phyloP scores from a whole-genome alignment of 2,329 filamentous ascomycete genomes.

The Cylindrodendrum hubeiense region DNA sequence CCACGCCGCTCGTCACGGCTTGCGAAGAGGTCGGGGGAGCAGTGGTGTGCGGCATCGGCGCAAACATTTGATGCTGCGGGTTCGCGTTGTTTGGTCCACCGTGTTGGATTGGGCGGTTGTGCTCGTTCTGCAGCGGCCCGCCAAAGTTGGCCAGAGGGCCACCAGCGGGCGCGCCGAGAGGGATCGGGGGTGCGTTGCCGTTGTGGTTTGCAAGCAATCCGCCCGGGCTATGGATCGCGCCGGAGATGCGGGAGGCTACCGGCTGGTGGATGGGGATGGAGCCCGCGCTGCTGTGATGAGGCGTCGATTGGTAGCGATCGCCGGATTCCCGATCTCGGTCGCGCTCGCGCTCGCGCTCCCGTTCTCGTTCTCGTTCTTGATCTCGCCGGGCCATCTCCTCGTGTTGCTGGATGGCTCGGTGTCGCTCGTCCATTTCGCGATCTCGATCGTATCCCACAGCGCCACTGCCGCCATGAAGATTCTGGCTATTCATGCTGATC shows the following conservation, averaged over 20 bases:
- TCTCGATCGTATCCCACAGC: conserved; percentile 61
- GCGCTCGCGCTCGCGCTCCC: conserved; percentile 70
- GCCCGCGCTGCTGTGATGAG: conserved; percentile 86
- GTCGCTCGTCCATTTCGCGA: conserved; percentile 62
- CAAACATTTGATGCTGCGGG: conserved; percentile 69
- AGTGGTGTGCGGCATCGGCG: conserved; percentile 64
- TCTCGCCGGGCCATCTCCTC: conserved; percentile 61
- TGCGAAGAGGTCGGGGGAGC: conserved; percentile 65
- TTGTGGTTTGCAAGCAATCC: conserved; percentile 84
- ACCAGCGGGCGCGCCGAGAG: conserved; percentile 65
- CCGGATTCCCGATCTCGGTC: conserved; percentile 73
- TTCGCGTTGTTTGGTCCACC: conserved; percentile 60
- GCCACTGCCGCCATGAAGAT: conserved; percentile 55
- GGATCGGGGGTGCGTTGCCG: conserved; percentile 65
- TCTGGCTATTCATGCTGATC: conserved; percentile 61
- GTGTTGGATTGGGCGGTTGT: conserved; percentile 65
- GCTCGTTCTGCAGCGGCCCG: conserved; percentile 66
- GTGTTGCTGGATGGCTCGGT: conserved; percentile 60
- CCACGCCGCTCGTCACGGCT: conserved; percentile 70
- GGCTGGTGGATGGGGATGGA: conserved; percentile 95
- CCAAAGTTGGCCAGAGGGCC: conserved; percentile 63
- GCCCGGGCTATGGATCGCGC: conserved; percentile 91
- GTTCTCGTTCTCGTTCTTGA: conserved; percentile 63
- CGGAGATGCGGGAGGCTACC: conserved; percentile 83
- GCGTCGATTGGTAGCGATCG: conserved; percentile 76